Base-by-base conservation (phyloP, 2,329 filamentous ascomycete species). In the Ascochyta lentis region DNA sequence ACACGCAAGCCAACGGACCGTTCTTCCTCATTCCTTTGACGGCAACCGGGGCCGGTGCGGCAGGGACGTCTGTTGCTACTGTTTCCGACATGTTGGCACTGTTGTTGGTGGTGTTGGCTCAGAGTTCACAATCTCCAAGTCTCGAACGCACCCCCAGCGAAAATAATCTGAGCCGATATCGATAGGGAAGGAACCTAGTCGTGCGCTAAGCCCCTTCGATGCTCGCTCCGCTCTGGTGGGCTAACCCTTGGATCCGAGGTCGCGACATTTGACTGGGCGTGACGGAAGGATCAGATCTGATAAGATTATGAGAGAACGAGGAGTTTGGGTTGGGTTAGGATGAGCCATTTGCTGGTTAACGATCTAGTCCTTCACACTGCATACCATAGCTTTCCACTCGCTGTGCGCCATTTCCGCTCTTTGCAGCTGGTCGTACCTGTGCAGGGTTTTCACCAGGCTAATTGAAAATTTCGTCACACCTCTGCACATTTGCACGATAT, bases 21-120 rank as follows among this genome's bases (percentile, higher is more conserved):
- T 96, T 96, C 76, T 89, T 89, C 68, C 91, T 89, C 84, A 95
- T 89, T 61, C 91, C 76, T 78, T 79, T 52, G 71, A 73, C 65
- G 69, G 72, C 47, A 64, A 61, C 60, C 53, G 74, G 56, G 55
- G 77, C 69, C 51, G 74, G 72, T 9, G 76, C 66, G 27, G 71
- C 71, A 42, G 71, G 70, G 27, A 81, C 81, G 81, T 86, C 45
- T 23, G 56, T 62, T 57, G 59, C 58, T 24, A 63, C 58, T 38
- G 63, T 46, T 54, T 67, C 63, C 45, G 71, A 73, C 68, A 75
- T 75, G 40, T 54, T 65, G 43, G 59, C 49, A 26, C 6, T 34
- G 27, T 47, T 42, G 43, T 22, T 59, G 60, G 61, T 54, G 57
- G 43, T 44, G 34, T 40, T 37, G 45, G 29, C 45, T 34, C 23